A percentile compares a stretch with the other conserved stretches of the same genome.
Evolutionary conservation across 768 basidiomycete genomes (phyloP).

Genomic region (Leccinum subgranulosum): DNA sequence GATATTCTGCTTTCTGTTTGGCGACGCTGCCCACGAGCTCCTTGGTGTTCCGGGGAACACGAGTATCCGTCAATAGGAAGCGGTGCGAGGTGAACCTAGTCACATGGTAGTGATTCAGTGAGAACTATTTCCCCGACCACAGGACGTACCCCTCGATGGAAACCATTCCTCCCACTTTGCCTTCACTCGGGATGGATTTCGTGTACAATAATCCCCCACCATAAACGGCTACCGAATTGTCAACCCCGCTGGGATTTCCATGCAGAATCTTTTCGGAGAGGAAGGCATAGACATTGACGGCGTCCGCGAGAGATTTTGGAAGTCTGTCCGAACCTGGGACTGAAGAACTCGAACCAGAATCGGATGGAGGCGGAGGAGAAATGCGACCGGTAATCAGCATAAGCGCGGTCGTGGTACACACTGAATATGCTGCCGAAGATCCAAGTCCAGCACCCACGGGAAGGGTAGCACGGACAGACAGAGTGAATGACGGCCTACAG

Average conservation of each 20-base stretch:
- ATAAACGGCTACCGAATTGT: conserved; percentile 90
- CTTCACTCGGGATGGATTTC: conserved; percentile 54
- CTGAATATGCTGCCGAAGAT: conserved; percentile 94
- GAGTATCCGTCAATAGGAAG: conserved; percentile 91
- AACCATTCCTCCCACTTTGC: conserved; percentile 79
- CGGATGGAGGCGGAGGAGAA: conserved; percentile 41
- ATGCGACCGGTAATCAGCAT: conserved; percentile 76
- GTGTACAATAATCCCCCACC: conserved; percentile 93
- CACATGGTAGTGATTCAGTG: conserved; percentile 1
- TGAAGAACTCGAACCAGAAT: conserved; percentile 7
- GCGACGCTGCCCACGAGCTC: conserved; percentile 89
- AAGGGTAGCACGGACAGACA: conserved; percentile 81
- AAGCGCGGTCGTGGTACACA: conserved; percentile 77
- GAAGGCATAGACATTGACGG: conserved; percentile 92
- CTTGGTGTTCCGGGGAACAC: conserved; percentile 92
- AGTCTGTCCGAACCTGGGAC: conserved; percentile 54
- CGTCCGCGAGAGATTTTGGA: conserved; percentile 60
- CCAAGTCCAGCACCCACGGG: conserved; percentile 96
- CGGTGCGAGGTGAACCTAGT: conserved; percentile 83
- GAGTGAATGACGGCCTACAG: conserved; percentile 70
- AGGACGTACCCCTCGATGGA: conserved; percentile 72
- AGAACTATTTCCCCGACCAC: not conserved
- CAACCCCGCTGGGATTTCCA: conserved; percentile 96
- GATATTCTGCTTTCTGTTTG: conserved; percentile 72
- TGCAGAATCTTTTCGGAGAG: conserved; percentile 94